Evolutionary conservation across 192 early-diverging fungal species (phyloP).

Genomic region (Neocallimastix lanati): DNA sequence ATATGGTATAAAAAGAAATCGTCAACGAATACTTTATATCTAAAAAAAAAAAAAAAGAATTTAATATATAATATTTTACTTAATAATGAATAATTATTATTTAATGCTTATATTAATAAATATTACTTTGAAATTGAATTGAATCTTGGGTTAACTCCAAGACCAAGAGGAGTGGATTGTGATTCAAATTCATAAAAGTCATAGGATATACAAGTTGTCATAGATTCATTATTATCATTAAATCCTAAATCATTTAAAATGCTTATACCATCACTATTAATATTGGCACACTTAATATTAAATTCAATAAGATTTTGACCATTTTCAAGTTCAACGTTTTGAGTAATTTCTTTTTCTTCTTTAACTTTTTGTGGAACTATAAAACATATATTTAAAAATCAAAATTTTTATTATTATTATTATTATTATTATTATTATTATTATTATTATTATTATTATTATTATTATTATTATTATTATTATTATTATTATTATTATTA

Average conservation of each 20-base stretch:
- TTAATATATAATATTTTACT: not conserved
- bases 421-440: too few relatives aligned
- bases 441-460: too few relatives aligned
- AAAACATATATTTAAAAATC: not conserved
- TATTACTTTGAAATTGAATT: constrained; percentile 1
- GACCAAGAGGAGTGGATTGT: constrained; percentile 16
- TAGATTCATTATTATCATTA: not conserved
- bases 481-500: too few relatives aligned
- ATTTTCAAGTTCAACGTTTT: constrained; percentile 17
- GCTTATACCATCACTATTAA: not conserved
- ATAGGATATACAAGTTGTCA: constrained; percentile 19
- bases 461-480: too few relatives aligned
- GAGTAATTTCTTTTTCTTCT: constrained; percentile 7
- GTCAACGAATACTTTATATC: constrained; percentile 28
- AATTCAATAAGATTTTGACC: constrained; percentile 2
- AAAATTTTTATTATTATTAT: too few relatives aligned
- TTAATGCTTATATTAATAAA: constrained; percentile 4
- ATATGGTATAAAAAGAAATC: constrained; percentile 37
- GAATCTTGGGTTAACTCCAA: constrained; percentile 14
- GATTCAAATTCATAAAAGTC: constrained; percentile 47
- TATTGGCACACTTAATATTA: not conserved
- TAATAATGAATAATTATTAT: not conserved
- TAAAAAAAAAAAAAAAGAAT: not conserved
- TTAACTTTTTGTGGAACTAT: not conserved
- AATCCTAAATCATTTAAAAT: not conserved